Evolutionary conservation across 352 stramenopile species (phyloP).

Genomic region (Globisporangium alternatum): DNA sequence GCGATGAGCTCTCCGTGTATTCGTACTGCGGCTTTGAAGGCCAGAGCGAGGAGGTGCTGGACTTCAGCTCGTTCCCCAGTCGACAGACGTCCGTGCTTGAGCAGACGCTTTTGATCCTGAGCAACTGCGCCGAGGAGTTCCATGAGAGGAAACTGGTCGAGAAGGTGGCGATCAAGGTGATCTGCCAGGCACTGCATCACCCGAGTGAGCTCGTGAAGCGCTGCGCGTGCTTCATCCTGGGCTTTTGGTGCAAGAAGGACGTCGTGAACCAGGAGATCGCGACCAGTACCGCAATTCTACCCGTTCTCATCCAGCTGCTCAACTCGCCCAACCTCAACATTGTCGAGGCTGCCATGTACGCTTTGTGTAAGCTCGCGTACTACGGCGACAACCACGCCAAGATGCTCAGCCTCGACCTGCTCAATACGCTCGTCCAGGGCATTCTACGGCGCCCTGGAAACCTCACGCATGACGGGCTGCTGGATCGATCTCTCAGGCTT

Average conservation of each 20-base stretch:
- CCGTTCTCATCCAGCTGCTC: conserved; percentile 54
- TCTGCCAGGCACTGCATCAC: conserved; percentile 52
- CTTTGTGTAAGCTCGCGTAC: conserved; percentile 59
- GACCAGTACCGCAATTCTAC: conserved; percentile 39
- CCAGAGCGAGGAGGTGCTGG: conserved; percentile 32
- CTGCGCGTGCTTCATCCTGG: conserved; percentile 67
- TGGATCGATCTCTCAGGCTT: conserved; percentile 61
- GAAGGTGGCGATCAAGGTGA: conserved; percentile 49
- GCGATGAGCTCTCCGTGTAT: conserved; percentile 13
- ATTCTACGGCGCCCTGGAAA: conserved; percentile 38
- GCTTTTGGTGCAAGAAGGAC: conserved; percentile 60
- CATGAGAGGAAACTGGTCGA: conserved; percentile 37
- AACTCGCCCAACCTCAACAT: conserved; percentile 56
- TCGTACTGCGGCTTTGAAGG: conserved; percentile 7
- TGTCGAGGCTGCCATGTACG: conserved; percentile 59
- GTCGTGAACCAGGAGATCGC: conserved; percentile 40
- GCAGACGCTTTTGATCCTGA: conserved; percentile 62
- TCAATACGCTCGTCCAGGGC: conserved; percentile 49
- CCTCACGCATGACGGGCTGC: conserved; percentile 40
- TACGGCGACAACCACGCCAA: conserved; percentile 66
- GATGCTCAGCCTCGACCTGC: conserved; percentile 54
- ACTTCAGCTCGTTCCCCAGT: conserved; percentile 59
- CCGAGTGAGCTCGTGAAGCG: conserved; percentile 68
- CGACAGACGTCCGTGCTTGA: conserved; percentile 60
- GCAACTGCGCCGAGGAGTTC: conserved; percentile 60